Evolutionary conservation across 2,329 filamentous ascomycete species (phyloP), one percentile per base, ranked within the genome.

Genomic region (Polytolypa hystricis): DNA sequence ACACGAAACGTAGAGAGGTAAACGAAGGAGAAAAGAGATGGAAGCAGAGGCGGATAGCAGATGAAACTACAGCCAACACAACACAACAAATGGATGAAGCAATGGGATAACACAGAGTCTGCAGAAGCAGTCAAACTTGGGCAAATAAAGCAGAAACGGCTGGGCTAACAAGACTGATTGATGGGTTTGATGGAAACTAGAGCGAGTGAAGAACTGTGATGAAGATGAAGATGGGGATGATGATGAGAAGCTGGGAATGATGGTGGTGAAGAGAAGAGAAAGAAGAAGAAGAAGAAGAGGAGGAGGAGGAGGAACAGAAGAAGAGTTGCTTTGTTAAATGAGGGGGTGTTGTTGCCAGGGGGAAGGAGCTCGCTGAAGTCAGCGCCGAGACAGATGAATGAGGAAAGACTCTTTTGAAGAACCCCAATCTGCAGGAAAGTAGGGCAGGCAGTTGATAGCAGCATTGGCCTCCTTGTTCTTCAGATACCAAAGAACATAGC

Each of bases 101-200:
- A 67, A 73, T 65, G 55, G 65, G 57, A 57, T 53, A 62, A 62
- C 68, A 67, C 69, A 65, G 69, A 69, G 65, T 73, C 71, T 66
- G 68, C 67, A 65, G 66, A 60, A 71, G 69, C 67, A 27, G 30
- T 20, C 17, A 27, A 21, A 28, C 11, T 12, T 35, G 33, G 39
- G 41, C 35, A 41, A 38, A 42, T 45, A 34, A 39, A 42, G 44
- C 43, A 36, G 36, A 25, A 40, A 39, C 42, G 43, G 41, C 60
- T 25, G n/a, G 21, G 21, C 21, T n/a, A 25, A 25, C 7, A 7
- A 25, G 21, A n/a, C 21, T 25, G 21, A 25, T 7, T 7, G 21
- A 25, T 25, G n/a, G 7, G 21, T 25, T 54, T 49, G 50, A 47
- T 47, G 52, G 53, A 43, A n/a, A 50, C 33, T 10, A 47, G 39